Evolutionary conservation across 345 rosid species (phyloP).

Genomic region (Trapa incisa): DNA sequence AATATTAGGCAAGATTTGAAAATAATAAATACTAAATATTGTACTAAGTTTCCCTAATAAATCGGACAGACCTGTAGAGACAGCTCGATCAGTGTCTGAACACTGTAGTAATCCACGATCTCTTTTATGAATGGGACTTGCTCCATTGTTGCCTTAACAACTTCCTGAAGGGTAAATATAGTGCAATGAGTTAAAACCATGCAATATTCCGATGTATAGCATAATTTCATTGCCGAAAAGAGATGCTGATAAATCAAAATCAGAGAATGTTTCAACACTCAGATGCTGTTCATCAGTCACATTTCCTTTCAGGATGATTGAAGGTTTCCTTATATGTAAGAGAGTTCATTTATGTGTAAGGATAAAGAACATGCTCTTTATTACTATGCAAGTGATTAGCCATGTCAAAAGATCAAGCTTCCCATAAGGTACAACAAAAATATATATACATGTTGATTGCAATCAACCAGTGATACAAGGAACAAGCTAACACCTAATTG

Average conservation of each 20-base stretch:
- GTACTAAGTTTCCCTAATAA: too few species aligned
- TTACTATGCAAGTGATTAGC: neutral
- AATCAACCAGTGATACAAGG: too few species aligned
- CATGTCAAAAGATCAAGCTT: too few species aligned
- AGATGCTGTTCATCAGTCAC: too few species aligned
- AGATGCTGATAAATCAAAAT: neutral
- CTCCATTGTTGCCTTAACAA: conserved; percentile 50
- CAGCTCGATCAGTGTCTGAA: conserved; percentile 61
- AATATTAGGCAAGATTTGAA: too few species aligned
- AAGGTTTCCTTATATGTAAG: too few species aligned
- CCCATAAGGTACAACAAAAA: too few species aligned
- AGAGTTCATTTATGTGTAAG: too few species aligned
- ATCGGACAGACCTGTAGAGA: conserved; percentile 30
- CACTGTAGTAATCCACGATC: conserved; percentile 71
- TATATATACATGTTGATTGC: too few species aligned
- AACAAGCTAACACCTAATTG: neutral
- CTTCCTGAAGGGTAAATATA: conserved; percentile 45
- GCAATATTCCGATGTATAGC: neutral
- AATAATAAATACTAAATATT: too few species aligned
- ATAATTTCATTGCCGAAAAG: neutral
- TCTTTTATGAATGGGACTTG: conserved; percentile 57
- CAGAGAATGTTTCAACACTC: neutral
- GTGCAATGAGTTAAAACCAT: conserved; percentile 1
- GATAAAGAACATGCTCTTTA: neutral
- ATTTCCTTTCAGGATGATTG: too few species aligned